Evolutionary conservation across 108 stramenopile genomes (phyloP), one percentile per base, ranked within the genome.

Genomic region (Cyclotella atomus): DNA sequence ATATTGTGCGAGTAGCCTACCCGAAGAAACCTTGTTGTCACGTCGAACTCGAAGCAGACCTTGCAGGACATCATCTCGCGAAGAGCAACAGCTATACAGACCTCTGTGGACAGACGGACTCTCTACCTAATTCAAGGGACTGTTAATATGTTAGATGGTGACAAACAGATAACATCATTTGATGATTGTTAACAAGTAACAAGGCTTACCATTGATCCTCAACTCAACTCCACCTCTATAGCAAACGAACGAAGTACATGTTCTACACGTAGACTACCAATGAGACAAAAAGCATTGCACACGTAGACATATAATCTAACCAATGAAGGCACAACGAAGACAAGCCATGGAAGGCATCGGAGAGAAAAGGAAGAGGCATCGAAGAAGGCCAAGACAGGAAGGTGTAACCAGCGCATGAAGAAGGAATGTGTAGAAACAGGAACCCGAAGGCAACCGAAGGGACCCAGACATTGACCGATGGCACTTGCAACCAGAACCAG

Each of bases 1-100:
- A 53, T 23, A 8, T 50, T n/a, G 14, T 10, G 41, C 41, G 9
- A 41, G 5, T 16, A 53, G 52, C 52, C 52, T 23, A 53, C 10
- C 52, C 10, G 12, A 53, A 1, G n/a, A 53, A 53, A 24, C 52
- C 52, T 20, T 53, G 52, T 53, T 53, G 52, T 53, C 23, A 53
- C 52, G 52, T 53, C 10, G 52, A 23, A 23, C 52, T 23, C 23
- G 23, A 4, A n/a, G 4, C 49, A 53, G 2, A 53, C 19, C 4
- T 23, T 23, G 20, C 52, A 5, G 23, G 10, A 5, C 14, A 53
- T 2, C 4, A 45, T n/a, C 45, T 45, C 45, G 3, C 16, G 19
- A 45, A 2, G 19, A 2, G 19, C 5, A 2, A 6, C 2, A 45
- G 45, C 45, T 45, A n/a, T 19, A 45, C 2, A 2, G 5, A 6